These are phyloP conservation scores for Boeremia exigua DNA, from an alignment of 2,329 filamentous ascomycete genomes.

Conservation along the genomic window DNA sequence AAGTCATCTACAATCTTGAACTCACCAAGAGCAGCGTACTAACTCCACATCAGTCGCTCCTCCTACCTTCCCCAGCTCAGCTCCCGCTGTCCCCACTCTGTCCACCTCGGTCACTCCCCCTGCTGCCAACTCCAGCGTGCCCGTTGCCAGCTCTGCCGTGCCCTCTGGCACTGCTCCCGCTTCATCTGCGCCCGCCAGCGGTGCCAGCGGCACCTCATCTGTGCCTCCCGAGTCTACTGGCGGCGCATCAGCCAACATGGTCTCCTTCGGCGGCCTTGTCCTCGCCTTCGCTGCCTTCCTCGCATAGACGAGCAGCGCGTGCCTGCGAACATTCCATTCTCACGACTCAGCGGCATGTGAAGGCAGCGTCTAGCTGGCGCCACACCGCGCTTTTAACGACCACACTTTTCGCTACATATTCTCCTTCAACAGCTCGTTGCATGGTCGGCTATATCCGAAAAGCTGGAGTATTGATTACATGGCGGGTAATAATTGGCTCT, in stretches of 20 bases:
- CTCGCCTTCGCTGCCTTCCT: slow-evolving; percentile 39
- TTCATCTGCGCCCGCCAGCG: slow-evolving; percentile 1
- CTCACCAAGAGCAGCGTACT: no score
- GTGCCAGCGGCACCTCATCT: slow-evolving; percentile 18
- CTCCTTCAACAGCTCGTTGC: slow-evolving; percentile 16
- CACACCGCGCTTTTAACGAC: slow-evolving; percentile 14
- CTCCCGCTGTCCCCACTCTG: not conserved
- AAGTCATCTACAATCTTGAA: no score
- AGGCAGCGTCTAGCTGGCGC: not conserved
- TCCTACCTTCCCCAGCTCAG: slow-evolving; percentile 4
- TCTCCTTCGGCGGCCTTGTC: slow-evolving; percentile 39
- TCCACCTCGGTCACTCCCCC: slow-evolving; percentile 1
- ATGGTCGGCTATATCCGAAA: slow-evolving; percentile 21
- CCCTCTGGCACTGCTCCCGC: slow-evolving; percentile 1
- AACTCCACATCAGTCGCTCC: no score
- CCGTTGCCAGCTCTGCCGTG: slow-evolving; percentile 3
- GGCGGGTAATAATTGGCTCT: slow-evolving; percentile 16
- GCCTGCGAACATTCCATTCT: slow-evolving; percentile 10
- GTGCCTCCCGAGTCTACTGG: slow-evolving; percentile 26
- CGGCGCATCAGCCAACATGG: slow-evolving; percentile 35
- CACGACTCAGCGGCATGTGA: slow-evolving; percentile 8
- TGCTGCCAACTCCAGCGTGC: slow-evolving; percentile 6
- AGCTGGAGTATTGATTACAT: slow-evolving; percentile 19
- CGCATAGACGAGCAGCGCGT: slow-evolving; percentile 25
- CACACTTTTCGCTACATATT: slow-evolving; percentile 20